Base-by-base conservation (phyloP, 306 rosid species). In the Lathyrus sativus region DNA sequence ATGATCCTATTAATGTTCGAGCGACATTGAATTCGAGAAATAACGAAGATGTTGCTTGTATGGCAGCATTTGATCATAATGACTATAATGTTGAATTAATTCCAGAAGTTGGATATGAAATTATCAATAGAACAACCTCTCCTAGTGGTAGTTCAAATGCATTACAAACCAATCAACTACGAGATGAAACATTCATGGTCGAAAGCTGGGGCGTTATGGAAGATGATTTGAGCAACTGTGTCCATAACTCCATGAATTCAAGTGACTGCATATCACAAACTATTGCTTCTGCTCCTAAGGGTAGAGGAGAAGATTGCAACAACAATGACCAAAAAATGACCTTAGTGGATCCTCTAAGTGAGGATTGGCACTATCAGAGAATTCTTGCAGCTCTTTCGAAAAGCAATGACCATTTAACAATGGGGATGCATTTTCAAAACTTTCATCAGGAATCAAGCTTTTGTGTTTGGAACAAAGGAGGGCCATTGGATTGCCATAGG, bases 251-350 rank as follows among this genome's bases (percentile, higher is more conserved):
- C 43, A 72, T 86, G 87, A 85, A 80, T 70, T 84, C 95, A 15
- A 88, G 92, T 75, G 97, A 91, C 56, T 85, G 97, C 46, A 82
- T 88, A 80, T 91, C 97, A 72, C 97, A 91, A 71, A 83, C 88
- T 65, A 74, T 86, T 24, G 82, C 76, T 77, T 72, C 76, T 19
- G 70, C 49, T 76, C 67, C 80, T 6, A 76, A 78, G 35, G 72
- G 11, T 68, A 81, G 75, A 43, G 82, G 71, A 44, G 72, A 84
- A 54, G 82, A 81, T 63, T 44, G 67, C 76, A 19, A 2, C 2
- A 76, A 83, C 74, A 74, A 85, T 56, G 78, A 74, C 78, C 68
- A 78, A 46, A 91, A 78, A 78, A 73, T 44, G 82, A 65, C 79
- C 39, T 58, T 76, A 63, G 66, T 66, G 56, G 88, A 75, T 61